Evolutionary conservation across 2,329 filamentous ascomycete genomes (phyloP), one percentile per base, ranked within the genome.

Genomic region (Aureobasidium subglaciale): DNA sequence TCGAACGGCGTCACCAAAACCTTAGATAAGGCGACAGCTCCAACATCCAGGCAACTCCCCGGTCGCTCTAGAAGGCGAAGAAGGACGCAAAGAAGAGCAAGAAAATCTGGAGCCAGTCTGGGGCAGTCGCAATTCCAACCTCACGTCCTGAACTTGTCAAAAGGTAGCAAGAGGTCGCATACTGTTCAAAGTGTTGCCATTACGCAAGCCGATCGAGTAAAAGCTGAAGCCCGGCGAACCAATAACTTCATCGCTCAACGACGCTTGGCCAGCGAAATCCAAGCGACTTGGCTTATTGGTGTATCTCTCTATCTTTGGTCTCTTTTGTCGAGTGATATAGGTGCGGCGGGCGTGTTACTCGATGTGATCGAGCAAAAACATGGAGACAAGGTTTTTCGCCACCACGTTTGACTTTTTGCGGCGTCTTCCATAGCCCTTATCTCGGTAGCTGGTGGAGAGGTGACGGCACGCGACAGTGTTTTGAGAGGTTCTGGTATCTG

Each of bases 21-120:
- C 48, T 52, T 52, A 52, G 48, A 52, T 52, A 52, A 52, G 15
- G 48, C n/a, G n/a, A n/a, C n/a, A n/a, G n/a, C n/a, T n/a, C n/a
- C n/a, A n/a, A n/a, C n/a, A n/a, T n/a, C n/a, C n/a, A n/a, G n/a
- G n/a, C n/a, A n/a, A n/a, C 13, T 30, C 16, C 4, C 9, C 16
- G 6, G 16, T n/a, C 34, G 16, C 30, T 49, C 45, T 27, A 37
- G 45, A 49, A 37, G 32, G 20, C 15, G 18, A 5, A 2, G n/a
- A 7, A n/a, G 8, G 1, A 24, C 32, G 42, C 27, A 24, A 15
- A 35, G 4, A 35, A 35, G 32, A n/a, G 13, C 9, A n/a, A 41
- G 5, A 2, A 15, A 16, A 13, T 10, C 11, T 8, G 9, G 20
- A 46, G n/a, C 8, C 22, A 25, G 22, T n/a, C 22, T 8, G 46